These are phyloP conservation scores for Niebla homalea DNA, from an alignment of 495 filamentous ascomycete species.

Conservation along the genomic window DNA sequence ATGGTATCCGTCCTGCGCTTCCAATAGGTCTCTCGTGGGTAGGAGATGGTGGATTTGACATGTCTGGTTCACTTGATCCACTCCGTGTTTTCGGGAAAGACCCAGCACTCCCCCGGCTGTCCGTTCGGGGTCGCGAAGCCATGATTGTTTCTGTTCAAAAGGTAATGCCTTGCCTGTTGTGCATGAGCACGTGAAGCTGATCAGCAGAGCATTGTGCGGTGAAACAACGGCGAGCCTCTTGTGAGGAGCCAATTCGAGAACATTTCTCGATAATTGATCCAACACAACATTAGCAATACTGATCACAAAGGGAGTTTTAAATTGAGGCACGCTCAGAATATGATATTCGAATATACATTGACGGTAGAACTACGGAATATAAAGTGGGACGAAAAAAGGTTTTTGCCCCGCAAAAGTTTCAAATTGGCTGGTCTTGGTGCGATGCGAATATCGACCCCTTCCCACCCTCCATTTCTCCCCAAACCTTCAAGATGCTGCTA, in stretches of 20 bases:
- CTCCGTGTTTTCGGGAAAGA: not conserved
- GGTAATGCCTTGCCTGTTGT: not conserved
- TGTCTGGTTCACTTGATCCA: conserved; percentile 4
- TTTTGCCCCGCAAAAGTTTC: too few species aligned
- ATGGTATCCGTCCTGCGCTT: conserved; percentile 18
- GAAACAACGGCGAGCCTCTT: not conserved
- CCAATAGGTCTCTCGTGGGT: conserved; percentile 3
- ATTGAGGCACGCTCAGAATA: not conserved
- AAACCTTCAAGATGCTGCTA: too few species aligned
- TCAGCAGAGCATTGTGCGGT: not conserved
- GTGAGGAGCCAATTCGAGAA: not conserved
- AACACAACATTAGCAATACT: too few species aligned
- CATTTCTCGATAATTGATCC: not conserved
- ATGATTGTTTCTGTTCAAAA: not conserved
- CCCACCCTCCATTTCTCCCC: too few species aligned
- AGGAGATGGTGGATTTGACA: conserved; percentile 10
- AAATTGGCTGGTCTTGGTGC: too few species aligned
- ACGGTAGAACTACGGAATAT: too few species aligned
- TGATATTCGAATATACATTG: not conserved
- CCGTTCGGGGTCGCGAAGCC: conserved; percentile 19
- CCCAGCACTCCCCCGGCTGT: conserved; percentile 17
- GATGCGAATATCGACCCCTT: too few species aligned
- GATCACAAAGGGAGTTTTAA: too few species aligned
- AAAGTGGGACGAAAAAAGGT: too few species aligned
- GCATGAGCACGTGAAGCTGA: conserved; percentile 1